Conservation (phyloP, 257 asterid genomes). For the Fraxinus anomala region DNA sequence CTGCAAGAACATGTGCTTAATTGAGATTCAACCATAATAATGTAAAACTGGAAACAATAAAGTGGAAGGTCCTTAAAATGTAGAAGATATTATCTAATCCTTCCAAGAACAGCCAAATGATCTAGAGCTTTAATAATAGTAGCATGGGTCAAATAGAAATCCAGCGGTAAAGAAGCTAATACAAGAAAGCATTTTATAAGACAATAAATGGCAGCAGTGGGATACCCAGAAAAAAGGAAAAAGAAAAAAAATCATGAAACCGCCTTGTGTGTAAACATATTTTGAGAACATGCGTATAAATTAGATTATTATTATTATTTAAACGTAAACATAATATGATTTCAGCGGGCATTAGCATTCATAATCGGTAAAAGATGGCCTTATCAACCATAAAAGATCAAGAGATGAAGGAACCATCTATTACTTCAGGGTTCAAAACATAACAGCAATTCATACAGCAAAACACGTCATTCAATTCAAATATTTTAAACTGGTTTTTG, state of each 20-base stretch:
- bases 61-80: not conserved
- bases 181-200: not conserved
- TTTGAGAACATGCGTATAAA: not conserved
- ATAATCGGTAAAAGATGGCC: not conserved
- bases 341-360: not conserved
- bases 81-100: not conserved
- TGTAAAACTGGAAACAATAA: not conserved
- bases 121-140: not conserved
- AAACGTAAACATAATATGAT: not conserved
- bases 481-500: not conserved
- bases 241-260: not conserved
- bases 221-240: not conserved
- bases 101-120: not conserved
- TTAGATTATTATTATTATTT: not conserved
- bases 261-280: not conserved
- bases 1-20: slow-evolving; percentile 49
- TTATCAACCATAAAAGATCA: not conserved
- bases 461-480: not conserved
- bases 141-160: not conserved
- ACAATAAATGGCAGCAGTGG: not conserved
- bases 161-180: not conserved
- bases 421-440: not conserved
- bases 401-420: not conserved
- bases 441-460: not conserved
- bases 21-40: slow-evolving; percentile 23